Conservation (phyloP, 345 rosid genomes). For the Hevea brasiliensis region DNA sequence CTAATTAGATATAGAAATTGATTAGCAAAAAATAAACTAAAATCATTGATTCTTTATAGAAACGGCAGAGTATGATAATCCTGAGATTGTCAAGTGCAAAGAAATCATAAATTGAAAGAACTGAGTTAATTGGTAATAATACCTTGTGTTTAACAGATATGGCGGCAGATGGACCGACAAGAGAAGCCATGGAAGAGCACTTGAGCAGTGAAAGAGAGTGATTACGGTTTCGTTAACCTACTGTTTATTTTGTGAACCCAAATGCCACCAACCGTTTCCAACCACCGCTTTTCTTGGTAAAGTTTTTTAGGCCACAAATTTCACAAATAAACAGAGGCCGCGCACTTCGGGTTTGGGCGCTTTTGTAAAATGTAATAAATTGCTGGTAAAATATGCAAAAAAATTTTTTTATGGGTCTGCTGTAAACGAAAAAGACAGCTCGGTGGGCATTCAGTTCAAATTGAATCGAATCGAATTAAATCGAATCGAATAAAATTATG, state of each 20-base stretch:
- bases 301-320: background rate
- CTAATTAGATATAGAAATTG: too few relatives aligned
- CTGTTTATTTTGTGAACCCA: background rate
- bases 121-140: background rate
- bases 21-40: too few relatives aligned
- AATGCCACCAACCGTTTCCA: background rate
- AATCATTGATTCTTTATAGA: background rate
- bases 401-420: background rate
- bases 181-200: slow-evolving; percentile 60
- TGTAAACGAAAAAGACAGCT: background rate
- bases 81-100: background rate
- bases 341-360: background rate
- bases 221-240: background rate
- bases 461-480: too few relatives aligned
- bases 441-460: too few relatives aligned
- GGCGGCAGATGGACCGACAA: slow-evolving; percentile 46
- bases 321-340: background rate
- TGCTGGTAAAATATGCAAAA: background rate
- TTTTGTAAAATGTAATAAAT: background rate
- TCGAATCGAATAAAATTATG: too few relatives aligned
- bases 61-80: too few relatives aligned
- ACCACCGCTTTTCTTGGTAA: background rate
- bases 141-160: slow-evolving; percentile 55
- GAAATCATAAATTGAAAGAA: background rate
- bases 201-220: background rate